Evolutionary conservation across 1,139 yeast genomes (phyloP), one percentile per base, ranked within the genome.

Genomic region (Groenewaldozyma sp.): DNA sequence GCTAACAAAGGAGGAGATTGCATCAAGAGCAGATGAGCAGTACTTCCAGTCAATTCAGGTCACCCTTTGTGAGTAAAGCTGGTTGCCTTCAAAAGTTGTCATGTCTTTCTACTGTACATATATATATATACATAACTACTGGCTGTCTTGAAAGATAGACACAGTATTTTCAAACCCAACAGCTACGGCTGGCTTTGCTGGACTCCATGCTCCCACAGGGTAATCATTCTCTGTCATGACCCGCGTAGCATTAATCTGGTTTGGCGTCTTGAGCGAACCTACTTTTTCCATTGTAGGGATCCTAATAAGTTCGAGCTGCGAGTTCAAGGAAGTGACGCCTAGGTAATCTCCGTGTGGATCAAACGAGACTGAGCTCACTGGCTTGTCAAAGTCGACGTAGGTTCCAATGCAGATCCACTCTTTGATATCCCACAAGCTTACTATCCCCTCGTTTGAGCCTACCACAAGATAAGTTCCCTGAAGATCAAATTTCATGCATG

Each of bases 1-100:
- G 98, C 69, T 87, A 51, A 74, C 87, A 31, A 83, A 78, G 58
- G 86, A 82, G 41, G 98, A 91, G 63, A 68, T 87, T 45, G 62
- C 68, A 48, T 68, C 70, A 27, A 62, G 67, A 44, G 78, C 84
- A 45, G 67, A 69, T 37, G 53, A 60, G 31, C 69, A 66, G 24
- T 84, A 84, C 60, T 87, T 64, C 57, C 55, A 67, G 4, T 55
- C 47, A 31, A 39, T 55, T 31, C 53, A 52, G 28, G 51, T 55
- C 28, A 48, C 51, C 20, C 44, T 54, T 28, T 43, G 52, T 32
- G 40, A 46, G 35, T 48, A n/a, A n/a, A n/a, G n/a, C n/a, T n/a
- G n/a, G n/a, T n/a, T n/a, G n/a, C n/a, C n/a, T n/a, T n/a, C n/a
- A n/a, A n/a, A n/a, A n/a, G n/a, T n/a, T n/a, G n/a, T n/a, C n/a